Conservation (phyloP, 768 basidiomycete genomes). For the Naganishia friedmannii region DNA sequence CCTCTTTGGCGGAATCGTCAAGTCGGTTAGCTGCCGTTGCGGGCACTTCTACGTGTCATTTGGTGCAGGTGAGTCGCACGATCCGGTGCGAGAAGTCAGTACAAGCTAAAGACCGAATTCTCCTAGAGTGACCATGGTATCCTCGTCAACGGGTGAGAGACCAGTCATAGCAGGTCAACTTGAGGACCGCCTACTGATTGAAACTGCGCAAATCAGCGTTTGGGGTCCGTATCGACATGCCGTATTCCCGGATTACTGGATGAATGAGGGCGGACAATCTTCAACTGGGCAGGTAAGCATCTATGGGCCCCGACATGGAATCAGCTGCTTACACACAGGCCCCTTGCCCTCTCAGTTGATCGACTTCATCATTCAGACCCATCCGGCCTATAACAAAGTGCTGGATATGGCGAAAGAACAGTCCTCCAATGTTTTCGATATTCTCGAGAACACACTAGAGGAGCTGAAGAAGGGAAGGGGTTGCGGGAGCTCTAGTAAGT, state of each 20-base stretch:
- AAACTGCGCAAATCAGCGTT: constrained; percentile 15
- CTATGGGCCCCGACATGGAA: background rate
- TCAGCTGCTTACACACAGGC: constrained; percentile 5
- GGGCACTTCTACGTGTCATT: constrained; percentile 93
- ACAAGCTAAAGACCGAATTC: background rate
- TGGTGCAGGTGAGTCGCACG: constrained; percentile 61
- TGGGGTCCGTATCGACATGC: constrained; percentile 63
- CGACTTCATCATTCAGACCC: constrained; percentile 89
- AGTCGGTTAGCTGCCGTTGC: constrained; percentile 87
- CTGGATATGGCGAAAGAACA: constrained; percentile 62
- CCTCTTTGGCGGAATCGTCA: constrained; percentile 70
- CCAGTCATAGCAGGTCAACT: background rate
- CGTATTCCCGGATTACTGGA: constrained; percentile 93
- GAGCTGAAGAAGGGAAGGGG: constrained; percentile 60
- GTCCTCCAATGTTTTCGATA: constrained; percentile 53
- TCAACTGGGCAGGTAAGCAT: constrained; percentile 81
- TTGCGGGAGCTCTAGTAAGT: constrained; percentile 60
- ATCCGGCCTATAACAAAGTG: constrained; percentile 75
- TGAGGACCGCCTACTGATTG: background rate
- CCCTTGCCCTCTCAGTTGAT: constrained; percentile 62
- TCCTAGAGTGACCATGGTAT: constrained; percentile 71
- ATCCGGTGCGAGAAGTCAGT: too few species aligned
- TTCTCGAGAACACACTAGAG: constrained; percentile 72
- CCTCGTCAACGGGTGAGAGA: constrained; percentile 76
- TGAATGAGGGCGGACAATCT: constrained; percentile 99